Evolutionary conservation across 2,329 filamentous ascomycete genomes (phyloP).

Genomic region (Talaromyces marneffei): DNA sequence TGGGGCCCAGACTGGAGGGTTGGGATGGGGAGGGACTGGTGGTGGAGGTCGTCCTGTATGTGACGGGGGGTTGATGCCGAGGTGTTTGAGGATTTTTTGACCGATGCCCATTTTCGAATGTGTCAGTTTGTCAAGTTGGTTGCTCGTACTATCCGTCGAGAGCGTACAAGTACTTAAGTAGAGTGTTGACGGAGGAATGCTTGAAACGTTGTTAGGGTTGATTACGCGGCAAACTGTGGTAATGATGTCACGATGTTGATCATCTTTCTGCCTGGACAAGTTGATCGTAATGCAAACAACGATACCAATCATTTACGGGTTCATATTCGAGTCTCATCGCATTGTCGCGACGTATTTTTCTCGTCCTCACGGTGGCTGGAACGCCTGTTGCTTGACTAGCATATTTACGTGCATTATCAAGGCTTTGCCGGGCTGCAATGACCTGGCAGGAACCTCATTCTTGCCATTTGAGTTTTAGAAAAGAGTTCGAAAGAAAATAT

Average conservation of each 20-base stretch:
- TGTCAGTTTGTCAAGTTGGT: background rate
- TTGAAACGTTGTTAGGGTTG: background rate
- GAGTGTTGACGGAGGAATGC: background rate
- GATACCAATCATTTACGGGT: background rate
- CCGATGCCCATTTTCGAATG: conserved; percentile 17
- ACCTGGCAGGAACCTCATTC: background rate
- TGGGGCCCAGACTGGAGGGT: conserved; percentile 2
- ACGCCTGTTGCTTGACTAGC: background rate
- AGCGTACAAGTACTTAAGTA: background rate
- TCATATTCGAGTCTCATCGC: background rate
- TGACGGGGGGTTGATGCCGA: conserved; percentile 16
- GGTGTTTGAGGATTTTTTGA: conserved; percentile 28
- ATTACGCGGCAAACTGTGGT: background rate
- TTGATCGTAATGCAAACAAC: background rate
- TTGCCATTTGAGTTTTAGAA: background rate
- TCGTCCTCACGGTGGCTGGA: background rate
- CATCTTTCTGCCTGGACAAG: background rate
- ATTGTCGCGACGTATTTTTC: background rate
- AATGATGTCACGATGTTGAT: background rate
- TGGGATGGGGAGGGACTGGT: background rate
- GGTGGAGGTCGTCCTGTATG: background rate
- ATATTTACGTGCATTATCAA: background rate
- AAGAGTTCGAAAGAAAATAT: background rate
- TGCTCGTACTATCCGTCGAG: background rate
- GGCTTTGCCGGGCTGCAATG: background rate